These are phyloP conservation scores for Arthroderma sp. DNA, from an alignment of 2,329 filamentous ascomycete species.

Conservation along the genomic window DNA sequence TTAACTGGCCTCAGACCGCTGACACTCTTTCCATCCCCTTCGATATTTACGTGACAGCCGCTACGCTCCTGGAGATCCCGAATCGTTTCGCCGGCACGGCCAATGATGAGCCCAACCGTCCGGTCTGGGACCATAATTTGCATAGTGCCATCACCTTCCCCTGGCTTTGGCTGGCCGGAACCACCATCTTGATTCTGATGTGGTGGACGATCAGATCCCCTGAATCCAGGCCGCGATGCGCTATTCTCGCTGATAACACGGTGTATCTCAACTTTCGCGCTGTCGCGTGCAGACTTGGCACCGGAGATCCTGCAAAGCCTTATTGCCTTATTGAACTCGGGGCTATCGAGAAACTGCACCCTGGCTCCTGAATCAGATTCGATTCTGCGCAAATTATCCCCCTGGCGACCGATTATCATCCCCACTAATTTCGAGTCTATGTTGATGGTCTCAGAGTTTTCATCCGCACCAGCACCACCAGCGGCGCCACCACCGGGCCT, in stretches of 20 bases:
- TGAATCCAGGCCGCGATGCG: conserved; percentile 28
- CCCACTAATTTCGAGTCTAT: conserved; percentile 81
- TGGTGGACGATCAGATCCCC: conserved; percentile 13
- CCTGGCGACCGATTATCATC: conserved; percentile 78
- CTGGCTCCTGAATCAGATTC: conserved; percentile 70
- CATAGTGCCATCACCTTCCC: conserved; percentile 66
- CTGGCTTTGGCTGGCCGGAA: neutral
- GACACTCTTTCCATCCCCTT: conserved; percentile 82
- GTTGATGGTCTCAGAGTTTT: conserved; percentile 67
- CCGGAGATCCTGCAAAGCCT: conserved; percentile 81
- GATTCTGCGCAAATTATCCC: conserved; percentile 75
- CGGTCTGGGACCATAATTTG: conserved; percentile 93
- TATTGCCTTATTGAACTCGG: conserved; percentile 55
- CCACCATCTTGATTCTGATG: neutral
- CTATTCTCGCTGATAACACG: conserved; percentile 79
- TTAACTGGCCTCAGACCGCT: conserved; percentile 84
- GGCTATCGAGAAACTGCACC: conserved; percentile 74
- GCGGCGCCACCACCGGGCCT: conserved; percentile 13
- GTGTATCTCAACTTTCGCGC: conserved; percentile 72
- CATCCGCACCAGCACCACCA: conserved; percentile 37
- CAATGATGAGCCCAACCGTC: conserved; percentile 85
- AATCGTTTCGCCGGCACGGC: conserved; percentile 86
- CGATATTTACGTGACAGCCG: conserved; percentile 92
- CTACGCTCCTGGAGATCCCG: conserved; percentile 82
- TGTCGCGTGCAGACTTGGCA: conserved; percentile 53